phyloP scores from a whole-genome alignment of 2,329 filamentous ascomycete genomes.

The Lasiodiplodia sp. region DNA sequence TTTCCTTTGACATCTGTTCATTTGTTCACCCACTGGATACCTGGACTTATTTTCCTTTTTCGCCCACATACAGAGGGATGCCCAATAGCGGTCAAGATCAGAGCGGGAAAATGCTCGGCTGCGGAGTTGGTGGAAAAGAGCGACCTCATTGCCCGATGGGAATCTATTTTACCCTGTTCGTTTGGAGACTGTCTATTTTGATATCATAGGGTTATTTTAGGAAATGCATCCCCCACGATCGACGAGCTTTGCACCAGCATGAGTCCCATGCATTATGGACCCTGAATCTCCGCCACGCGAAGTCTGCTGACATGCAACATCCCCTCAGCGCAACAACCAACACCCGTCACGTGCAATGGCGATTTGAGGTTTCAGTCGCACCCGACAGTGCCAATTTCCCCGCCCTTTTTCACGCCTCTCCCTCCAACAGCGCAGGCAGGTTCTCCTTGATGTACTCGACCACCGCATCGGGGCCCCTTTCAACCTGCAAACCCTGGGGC shows the following conservation, averaged over 20 bases:
- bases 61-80: slow-evolving; percentile 3
- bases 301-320: not conserved
- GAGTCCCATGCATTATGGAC: slow-evolving; percentile 9
- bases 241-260: slow-evolving; percentile 12
- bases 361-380: slow-evolving; percentile 1
- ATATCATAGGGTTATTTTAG: slow-evolving; percentile 20
- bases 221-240: slow-evolving; percentile 17
- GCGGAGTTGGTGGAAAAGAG: slow-evolving; percentile 23
- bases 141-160: slow-evolving; percentile 1
- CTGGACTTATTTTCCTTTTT: slow-evolving; percentile 15
- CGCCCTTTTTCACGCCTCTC: slow-evolving; percentile 11
- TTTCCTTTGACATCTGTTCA: slow-evolving; percentile 10
- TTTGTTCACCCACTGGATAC: slow-evolving; percentile 22
- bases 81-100: slow-evolving; percentile 10
- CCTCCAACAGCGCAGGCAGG: slow-evolving; percentile 44
- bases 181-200: slow-evolving; percentile 11
- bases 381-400: not conserved
- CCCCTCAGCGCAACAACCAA: not conserved
- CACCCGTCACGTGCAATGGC: slow-evolving; percentile 4
- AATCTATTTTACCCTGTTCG: slow-evolving; percentile 11
- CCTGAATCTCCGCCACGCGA: not conserved
- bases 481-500: slow-evolving; percentile 62
- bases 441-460: slow-evolving; percentile 59
- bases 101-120: slow-evolving; percentile 7
- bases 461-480: slow-evolving; percentile 63